Percentiles rank a stretch among this genome's conserved stretches.
Conservation (phyloP, 2,329 filamentous ascomycete species). For the Fusarium coffeatum region DNA sequence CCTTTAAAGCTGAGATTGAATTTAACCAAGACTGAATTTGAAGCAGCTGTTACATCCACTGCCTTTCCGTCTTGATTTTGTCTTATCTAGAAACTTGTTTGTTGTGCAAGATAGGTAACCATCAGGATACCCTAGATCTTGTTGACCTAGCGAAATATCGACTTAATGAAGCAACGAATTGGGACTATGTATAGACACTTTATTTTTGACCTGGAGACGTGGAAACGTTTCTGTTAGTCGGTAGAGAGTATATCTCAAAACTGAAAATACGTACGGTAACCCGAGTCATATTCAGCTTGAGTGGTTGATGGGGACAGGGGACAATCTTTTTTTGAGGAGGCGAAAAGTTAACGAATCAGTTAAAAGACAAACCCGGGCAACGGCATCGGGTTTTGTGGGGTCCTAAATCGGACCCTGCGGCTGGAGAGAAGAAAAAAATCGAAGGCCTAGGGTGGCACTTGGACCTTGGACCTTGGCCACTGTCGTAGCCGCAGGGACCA, state of each 20-base stretch:
- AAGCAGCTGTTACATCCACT: background rate
- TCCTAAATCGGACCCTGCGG: slow-evolving; percentile 46
- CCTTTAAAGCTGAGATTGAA: background rate
- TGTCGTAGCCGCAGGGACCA: slow-evolving; percentile 21
- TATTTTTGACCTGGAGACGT: background rate
- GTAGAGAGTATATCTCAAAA: background rate
- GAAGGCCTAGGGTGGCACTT: slow-evolving; percentile 14
- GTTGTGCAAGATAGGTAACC: background rate
- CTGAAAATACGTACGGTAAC: background rate
- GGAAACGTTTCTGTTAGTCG: background rate
- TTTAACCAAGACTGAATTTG: background rate
- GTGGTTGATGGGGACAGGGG: slow-evolving; percentile 3
- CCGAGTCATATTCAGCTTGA: slow-evolving; percentile 6
- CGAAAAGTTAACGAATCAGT: slow-evolving; percentile 35
- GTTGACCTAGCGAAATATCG: too few relatives aligned
- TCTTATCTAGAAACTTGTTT: background rate
- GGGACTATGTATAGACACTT: background rate
- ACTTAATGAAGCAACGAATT: background rate
- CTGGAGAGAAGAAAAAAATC: slow-evolving; percentile 44
- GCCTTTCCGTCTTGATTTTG: background rate
- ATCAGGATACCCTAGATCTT: background rate
- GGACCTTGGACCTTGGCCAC: slow-evolving; percentile 33
- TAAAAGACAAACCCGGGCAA: slow-evolving; percentile 13
- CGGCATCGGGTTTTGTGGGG: slow-evolving; percentile 17
- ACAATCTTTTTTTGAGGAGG: slow-evolving; percentile 11